Conservation (phyloP, 116 monocot species). For the Posidonia oceanica region DNA sequence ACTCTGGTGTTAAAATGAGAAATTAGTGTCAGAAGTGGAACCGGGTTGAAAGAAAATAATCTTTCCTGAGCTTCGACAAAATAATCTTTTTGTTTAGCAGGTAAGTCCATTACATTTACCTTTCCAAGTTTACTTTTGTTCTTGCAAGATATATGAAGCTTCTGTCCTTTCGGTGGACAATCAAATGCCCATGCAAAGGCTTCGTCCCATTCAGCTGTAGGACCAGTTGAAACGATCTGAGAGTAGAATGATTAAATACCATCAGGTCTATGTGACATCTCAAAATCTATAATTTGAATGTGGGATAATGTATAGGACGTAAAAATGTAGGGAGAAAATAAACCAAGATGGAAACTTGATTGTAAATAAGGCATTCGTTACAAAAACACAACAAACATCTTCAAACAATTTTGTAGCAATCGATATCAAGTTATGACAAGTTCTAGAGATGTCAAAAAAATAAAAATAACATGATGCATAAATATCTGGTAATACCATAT, state of each 20-base stretch:
- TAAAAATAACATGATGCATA: too few relatives aligned
- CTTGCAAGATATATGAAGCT: conserved; percentile 99
- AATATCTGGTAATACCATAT: too few relatives aligned
- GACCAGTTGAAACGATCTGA: conserved; percentile 88
- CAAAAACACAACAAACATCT: too few relatives aligned
- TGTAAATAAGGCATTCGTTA: not conserved
- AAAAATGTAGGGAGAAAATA: not conserved
- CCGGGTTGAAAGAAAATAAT: too few relatives aligned
- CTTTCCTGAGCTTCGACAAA: too few relatives aligned
- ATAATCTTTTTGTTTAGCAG: not conserved
- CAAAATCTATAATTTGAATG: too few relatives aligned
- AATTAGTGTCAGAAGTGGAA: not conserved
- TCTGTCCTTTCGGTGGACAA: conserved; percentile 94
- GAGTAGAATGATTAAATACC: conserved; percentile 3
- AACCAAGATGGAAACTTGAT: not conserved
- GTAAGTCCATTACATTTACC: conserved; percentile 24
- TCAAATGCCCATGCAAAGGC: conserved; percentile 94
- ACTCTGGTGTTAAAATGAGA: conserved; percentile 36
- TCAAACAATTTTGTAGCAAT: too few relatives aligned
- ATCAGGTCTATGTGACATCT: not conserved
- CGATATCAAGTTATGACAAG: too few relatives aligned
- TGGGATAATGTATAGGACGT: too few relatives aligned
- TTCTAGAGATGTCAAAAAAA: too few relatives aligned
- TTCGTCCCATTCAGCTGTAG: conserved; percentile 95
- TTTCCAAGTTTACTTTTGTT: conserved; percentile 99